phyloP scores from a whole-genome alignment of 2,329 filamentous ascomycete species.

The Fusarium newnesense region DNA sequence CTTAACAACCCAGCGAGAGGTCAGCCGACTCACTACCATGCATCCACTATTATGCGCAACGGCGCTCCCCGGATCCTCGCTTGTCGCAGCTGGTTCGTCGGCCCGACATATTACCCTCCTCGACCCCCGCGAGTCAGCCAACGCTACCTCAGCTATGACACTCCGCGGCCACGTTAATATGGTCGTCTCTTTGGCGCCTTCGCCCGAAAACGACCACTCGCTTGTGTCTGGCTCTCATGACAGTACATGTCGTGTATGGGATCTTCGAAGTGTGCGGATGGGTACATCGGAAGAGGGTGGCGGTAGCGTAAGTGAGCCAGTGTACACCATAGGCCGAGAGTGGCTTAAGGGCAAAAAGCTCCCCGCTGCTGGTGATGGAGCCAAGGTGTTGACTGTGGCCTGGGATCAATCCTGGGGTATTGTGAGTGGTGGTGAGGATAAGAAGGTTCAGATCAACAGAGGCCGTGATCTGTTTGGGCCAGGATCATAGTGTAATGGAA shows the following conservation, averaged over 20 bases:
- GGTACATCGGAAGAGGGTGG: conserved; percentile 69
- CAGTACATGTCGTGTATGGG: conserved; percentile 93
- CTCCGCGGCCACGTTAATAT: conserved; percentile 88
- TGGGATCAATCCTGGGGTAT: conserved; percentile 92
- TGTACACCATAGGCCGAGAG: conserved; percentile 81
- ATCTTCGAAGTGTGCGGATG: conserved; percentile 77
- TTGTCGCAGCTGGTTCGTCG: conserved; percentile 79
- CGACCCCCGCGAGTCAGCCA: conserved; percentile 83
- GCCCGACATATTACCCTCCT: conserved; percentile 92
- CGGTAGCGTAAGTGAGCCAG: conserved; percentile 74
- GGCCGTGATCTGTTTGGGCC: conserved; percentile 63
- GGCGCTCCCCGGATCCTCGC: conserved; percentile 73
- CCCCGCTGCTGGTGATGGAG: conserved; percentile 78
- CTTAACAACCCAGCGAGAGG: conserved; percentile 80
- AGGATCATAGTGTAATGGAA: conserved; percentile 46
- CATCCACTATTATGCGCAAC: conserved; percentile 84
- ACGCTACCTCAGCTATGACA: conserved; percentile 86
- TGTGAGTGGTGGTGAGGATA: conserved; percentile 92
- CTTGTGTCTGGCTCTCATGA: conserved; percentile 92
- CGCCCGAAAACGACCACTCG: conserved; percentile 77
- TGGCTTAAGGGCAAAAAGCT: conserved; percentile 73
- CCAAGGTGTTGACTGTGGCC: conserved; percentile 87
- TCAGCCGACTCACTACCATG: conserved; percentile 84
- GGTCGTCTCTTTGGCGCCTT: conserved; percentile 61
- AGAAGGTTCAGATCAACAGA: conserved; percentile 90